Evolutionary conservation across 768 basidiomycete species (phyloP).

Genomic region (Russula compacta): DNA sequence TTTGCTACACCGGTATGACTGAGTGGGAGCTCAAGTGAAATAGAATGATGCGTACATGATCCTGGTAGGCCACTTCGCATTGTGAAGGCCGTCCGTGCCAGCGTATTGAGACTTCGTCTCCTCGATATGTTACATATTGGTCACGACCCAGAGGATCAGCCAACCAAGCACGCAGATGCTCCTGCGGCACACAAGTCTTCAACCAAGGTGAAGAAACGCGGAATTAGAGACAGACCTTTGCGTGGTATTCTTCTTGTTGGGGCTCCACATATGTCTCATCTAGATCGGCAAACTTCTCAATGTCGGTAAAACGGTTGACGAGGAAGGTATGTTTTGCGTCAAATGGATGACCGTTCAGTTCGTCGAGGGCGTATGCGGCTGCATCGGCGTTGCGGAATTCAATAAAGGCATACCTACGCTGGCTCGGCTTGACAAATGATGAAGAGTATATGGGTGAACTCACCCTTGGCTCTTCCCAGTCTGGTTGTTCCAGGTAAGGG

Average conservation of each 20-base stretch:
- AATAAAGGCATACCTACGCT: slow-evolving; percentile 67
- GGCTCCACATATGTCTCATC: slow-evolving; percentile 77
- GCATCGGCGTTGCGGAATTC: slow-evolving; percentile 67
- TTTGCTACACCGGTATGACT: slow-evolving; percentile 39
- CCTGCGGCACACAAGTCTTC: slow-evolving; percentile 37
- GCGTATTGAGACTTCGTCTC: slow-evolving; percentile 80
- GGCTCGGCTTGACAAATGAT: neutral
- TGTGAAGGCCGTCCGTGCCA: slow-evolving; percentile 93
- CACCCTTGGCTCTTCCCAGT: slow-evolving; percentile 90
- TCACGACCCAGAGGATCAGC: slow-evolving; percentile 89
- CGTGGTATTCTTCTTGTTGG: slow-evolving; percentile 57
- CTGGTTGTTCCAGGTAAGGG: slow-evolving; percentile 80
- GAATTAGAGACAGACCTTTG: slow-evolving; percentile 47
- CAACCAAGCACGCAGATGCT: slow-evolving; percentile 93
- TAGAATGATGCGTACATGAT: slow-evolving; percentile 46
- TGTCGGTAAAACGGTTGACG: slow-evolving; percentile 82
- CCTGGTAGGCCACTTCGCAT: slow-evolving; percentile 64
- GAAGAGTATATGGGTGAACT: slow-evolving; percentile 18
- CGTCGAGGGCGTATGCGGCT: slow-evolving; percentile 54
- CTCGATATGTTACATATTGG: slow-evolving; percentile 90
- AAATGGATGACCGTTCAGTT: slow-evolving; percentile 73
- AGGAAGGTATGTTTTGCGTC: slow-evolving; percentile 80
- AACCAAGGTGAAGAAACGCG: neutral
- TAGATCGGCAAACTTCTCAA: slow-evolving; percentile 71
- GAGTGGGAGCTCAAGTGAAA: neutral